Evolutionary conservation across 768 basidiomycete species (phyloP).

Genomic region (Gautieria morchelliformis): DNA sequence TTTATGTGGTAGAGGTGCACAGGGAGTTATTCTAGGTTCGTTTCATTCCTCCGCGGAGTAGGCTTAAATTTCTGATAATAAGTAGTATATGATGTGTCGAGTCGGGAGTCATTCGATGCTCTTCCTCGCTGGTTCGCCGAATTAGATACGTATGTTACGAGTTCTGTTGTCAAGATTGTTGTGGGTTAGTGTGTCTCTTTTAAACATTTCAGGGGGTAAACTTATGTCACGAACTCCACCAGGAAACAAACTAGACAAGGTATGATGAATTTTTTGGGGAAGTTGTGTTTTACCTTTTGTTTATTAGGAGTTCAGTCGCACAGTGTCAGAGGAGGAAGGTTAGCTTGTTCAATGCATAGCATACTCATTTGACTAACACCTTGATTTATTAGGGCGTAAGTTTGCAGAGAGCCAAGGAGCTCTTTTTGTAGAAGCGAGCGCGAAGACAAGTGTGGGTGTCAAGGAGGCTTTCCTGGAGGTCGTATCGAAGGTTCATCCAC

Average conservation of each 20-base stretch:
- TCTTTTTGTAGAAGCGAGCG: slow-evolving; percentile 85
- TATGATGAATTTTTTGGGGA: slow-evolving; percentile 13
- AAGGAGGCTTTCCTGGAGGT: slow-evolving; percentile 67
- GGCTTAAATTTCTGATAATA: neutral
- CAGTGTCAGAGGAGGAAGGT: slow-evolving; percentile 74
- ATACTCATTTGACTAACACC: neutral
- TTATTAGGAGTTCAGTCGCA: slow-evolving; percentile 76
- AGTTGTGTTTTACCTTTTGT: neutral
- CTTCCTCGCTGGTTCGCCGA: slow-evolving; percentile 91
- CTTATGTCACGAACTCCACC: neutral
- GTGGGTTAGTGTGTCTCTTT: slow-evolving; percentile 50
- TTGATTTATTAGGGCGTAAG: slow-evolving; percentile 23
- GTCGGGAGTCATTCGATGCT: slow-evolving; percentile 86
- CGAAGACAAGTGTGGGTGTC: slow-evolving; percentile 84
- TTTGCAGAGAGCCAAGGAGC: slow-evolving; percentile 80
- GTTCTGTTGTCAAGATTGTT: slow-evolving; percentile 84
- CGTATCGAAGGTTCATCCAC: slow-evolving; percentile 54
- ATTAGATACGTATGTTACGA: slow-evolving; percentile 85
- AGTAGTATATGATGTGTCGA: slow-evolving; percentile 91
- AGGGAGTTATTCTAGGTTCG: slow-evolving; percentile 69
- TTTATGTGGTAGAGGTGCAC: slow-evolving; percentile 38
- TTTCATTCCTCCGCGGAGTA: neutral
- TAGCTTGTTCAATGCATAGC: neutral
- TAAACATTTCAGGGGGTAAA: no score
- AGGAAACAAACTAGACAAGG: slow-evolving; percentile 82